Conservation (phyloP, 2,329 filamentous ascomycete species). For the Keithomyces neogunnii region DNA sequence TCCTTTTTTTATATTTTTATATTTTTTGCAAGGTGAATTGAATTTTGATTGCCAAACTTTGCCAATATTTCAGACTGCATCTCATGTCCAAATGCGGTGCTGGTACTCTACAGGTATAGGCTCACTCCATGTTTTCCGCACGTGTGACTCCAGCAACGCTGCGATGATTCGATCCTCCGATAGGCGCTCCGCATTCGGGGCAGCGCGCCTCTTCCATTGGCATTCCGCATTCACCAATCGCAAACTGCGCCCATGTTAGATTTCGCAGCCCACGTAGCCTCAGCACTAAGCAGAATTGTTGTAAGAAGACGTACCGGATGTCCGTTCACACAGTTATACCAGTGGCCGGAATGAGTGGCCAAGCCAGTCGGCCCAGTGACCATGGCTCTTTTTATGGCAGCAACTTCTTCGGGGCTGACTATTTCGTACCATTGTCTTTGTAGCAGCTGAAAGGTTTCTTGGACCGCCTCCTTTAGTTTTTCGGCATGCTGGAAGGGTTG, state of each 20-base stretch:
- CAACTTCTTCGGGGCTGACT: constrained; percentile 32
- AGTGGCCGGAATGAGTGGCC: constrained; percentile 19
- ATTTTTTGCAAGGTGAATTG: no score
- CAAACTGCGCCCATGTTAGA: constrained; percentile 30
- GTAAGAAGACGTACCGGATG: neutral
- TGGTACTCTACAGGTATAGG: neutral
- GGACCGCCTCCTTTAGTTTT: constrained; percentile 6
- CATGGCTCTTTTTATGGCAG: constrained; percentile 38
- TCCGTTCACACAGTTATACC: neutral
- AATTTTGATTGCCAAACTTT: no score
- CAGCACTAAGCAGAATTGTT: neutral
- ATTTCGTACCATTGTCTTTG: constrained; percentile 27
- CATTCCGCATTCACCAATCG: constrained; percentile 59
- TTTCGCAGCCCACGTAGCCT: constrained; percentile 13
- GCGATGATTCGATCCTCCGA: no score
- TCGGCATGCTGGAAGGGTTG: constrained; percentile 8
- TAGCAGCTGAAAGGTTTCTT: constrained; percentile 9
- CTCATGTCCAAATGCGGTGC: neutral
- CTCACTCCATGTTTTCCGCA: neutral
- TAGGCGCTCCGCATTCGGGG: constrained; percentile 47
- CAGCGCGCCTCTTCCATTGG: constrained; percentile 54
- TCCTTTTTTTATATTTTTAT: no score
- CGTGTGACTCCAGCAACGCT: neutral
- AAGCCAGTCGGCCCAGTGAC: constrained; percentile 30
- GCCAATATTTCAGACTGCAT: neutral